Evolutionary conservation across 2,329 filamentous ascomycete genomes (phyloP).

Genomic region (Domatiomyces globalis): DNA sequence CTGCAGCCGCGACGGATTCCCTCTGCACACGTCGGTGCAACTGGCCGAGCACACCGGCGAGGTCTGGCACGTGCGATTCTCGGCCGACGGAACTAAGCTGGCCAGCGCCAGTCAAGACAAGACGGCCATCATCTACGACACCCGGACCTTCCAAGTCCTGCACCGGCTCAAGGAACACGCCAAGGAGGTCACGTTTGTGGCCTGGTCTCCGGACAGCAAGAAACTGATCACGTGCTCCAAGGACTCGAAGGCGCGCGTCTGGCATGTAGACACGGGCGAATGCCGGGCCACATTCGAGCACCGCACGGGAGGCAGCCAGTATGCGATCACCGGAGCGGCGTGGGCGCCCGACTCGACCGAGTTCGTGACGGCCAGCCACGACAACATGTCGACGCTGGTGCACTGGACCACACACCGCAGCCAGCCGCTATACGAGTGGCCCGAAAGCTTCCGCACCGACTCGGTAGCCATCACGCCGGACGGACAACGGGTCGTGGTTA

Average conservation of each 20-base stretch:
- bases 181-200: slow-evolving; percentile 59
- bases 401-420: slow-evolving; percentile 46
- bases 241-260: slow-evolving; percentile 60
- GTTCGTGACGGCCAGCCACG: slow-evolving; percentile 68
- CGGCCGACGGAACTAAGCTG: slow-evolving; percentile 67
- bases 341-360: slow-evolving; percentile 67
- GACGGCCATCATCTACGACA: slow-evolving; percentile 69
- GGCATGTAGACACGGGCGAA: slow-evolving; percentile 55
- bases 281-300: slow-evolving; percentile 50
- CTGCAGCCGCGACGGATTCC: slow-evolving; percentile 70
- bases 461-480: slow-evolving; percentile 74
- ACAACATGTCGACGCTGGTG: slow-evolving; percentile 50
- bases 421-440: slow-evolving; percentile 22
- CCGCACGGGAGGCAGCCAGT: slow-evolving; percentile 49
- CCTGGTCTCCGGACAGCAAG: slow-evolving; percentile 85
- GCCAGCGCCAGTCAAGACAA: slow-evolving; percentile 69
- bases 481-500: slow-evolving; percentile 64
- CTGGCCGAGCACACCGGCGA: slow-evolving; percentile 63
- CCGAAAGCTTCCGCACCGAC: slow-evolving; percentile 58
- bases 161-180: slow-evolving; percentile 52
- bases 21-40: slow-evolving; percentile 54
- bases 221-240: slow-evolving; percentile 73
- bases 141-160: slow-evolving; percentile 51
- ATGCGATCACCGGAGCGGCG: slow-evolving; percentile 66
- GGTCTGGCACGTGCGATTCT: slow-evolving; percentile 86